Percentiles rank a stretch among this genome's conserved stretches.
Conservation (phyloP, 495 filamentous ascomycete species). For the Penicillium pulvis region DNA sequence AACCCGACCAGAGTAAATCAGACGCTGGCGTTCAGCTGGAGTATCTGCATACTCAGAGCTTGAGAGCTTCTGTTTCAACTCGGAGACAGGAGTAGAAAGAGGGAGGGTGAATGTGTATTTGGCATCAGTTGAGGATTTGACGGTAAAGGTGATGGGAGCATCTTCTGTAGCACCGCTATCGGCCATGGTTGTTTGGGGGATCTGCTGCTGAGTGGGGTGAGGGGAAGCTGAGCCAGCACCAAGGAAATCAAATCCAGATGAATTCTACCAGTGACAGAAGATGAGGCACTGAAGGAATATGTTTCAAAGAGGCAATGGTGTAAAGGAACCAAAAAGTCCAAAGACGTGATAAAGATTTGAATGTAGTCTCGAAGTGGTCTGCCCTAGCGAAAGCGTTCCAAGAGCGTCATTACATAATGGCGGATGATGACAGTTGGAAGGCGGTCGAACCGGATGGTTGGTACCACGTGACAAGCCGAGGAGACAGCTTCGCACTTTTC, state of each 20-base stretch:
- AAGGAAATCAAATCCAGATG: background rate
- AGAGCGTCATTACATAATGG: slow-evolving; percentile 18
- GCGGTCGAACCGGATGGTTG: slow-evolving; percentile 45
- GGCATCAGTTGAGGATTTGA: slow-evolving; percentile 87
- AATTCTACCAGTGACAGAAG: background rate
- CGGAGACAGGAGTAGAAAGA: slow-evolving; percentile 72
- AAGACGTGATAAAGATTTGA: background rate
- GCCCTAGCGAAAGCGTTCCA: no score
- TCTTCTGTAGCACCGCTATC: slow-evolving; percentile 48
- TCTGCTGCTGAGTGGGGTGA: slow-evolving; percentile 19
- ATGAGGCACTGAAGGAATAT: background rate
- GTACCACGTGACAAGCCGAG: slow-evolving; percentile 17
- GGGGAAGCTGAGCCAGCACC: slow-evolving; percentile 3
- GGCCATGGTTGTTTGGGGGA: slow-evolving; percentile 39
- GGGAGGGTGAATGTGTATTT: slow-evolving; percentile 81
- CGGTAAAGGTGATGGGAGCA: slow-evolving; percentile 80
- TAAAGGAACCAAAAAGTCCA: background rate
- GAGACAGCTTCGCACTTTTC: slow-evolving; percentile 33
- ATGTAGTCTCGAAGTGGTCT: background rate
- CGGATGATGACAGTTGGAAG: slow-evolving; percentile 29
- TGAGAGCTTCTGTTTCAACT: slow-evolving; percentile 87
- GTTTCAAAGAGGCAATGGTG: background rate
- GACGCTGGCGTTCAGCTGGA: slow-evolving; percentile 80
- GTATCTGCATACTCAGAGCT: slow-evolving; percentile 79
- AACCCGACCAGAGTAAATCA: slow-evolving; percentile 97